Evolutionary conservation across 2,329 filamentous ascomycete species (phyloP), one percentile per base, ranked within the genome.

Genomic region (Exophiala phaeomuriformis): DNA sequence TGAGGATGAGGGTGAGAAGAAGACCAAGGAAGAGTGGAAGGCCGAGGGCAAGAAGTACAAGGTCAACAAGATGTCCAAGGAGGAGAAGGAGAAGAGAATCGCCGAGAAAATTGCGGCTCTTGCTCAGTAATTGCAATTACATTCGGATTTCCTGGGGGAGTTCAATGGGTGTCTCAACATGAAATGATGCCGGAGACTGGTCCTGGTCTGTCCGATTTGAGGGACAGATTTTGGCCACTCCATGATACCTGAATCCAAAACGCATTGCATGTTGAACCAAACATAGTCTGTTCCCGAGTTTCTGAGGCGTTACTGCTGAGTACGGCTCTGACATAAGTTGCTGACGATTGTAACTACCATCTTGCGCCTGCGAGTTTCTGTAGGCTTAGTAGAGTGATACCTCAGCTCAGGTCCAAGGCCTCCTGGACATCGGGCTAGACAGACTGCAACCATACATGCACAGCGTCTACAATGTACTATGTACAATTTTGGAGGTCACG

Each of bases 11-110:
- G 86, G 73, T 52, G 77, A 86, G 77, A 90, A 95, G 85, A 97
- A 97, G 88, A 80, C 76, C 80, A 97, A 96, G 86, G 91, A 91
- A 62, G 83, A 96, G 79, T 94, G 88, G 87, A 95, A 95, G 86
- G 80, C 81, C 64, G 90, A 95, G 83, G 90, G 87, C 73, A 82
- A 89, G 80, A 95, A 97, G 84, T 89, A 82, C 86, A 82, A 77
- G 74, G 75, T 76, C 67, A 67, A 68, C 68, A 95, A 95, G 84
- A 81, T 90, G 65, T 84, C 81, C 74, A 85, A 84, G 80, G 90
- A 81, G 52, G 78, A 97, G 87, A 89, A 84, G 79, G 77, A 85
- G 72, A 79, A 84, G 75, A 82, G 84, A 65, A 82, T 98, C 75
- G 82, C 94, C 84, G 82, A 84, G 73, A 94, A 87, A 82, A 98